phyloP scores from a whole-genome alignment of 768 basidiomycete genomes.

The Daedaleopsis nitida region DNA sequence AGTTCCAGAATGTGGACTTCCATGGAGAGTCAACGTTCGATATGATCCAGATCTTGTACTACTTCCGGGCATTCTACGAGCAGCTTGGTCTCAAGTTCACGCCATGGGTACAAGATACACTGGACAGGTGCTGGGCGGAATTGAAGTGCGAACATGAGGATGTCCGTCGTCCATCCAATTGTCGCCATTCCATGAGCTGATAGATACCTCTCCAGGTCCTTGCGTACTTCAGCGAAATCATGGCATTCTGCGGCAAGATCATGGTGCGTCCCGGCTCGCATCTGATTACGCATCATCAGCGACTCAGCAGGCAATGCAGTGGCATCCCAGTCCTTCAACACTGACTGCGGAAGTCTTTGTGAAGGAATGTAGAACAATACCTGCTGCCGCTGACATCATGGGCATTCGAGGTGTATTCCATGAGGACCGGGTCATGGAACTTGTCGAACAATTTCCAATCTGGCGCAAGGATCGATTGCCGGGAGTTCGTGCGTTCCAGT shows the following conservation, averaged over 20 bases:
- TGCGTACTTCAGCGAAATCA: slow-evolving; percentile 71
- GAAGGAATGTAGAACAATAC: slow-evolving; percentile 60
- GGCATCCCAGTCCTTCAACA: slow-evolving; percentile 63
- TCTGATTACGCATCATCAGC: no score
- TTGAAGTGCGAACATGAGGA: slow-evolving; percentile 79
- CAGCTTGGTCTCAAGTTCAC: slow-evolving; percentile 80
- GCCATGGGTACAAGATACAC: slow-evolving; percentile 71
- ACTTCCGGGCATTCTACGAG: slow-evolving; percentile 72
- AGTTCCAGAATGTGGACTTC: slow-evolving; percentile 71
- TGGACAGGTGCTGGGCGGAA: slow-evolving; percentile 70
- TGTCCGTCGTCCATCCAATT: slow-evolving; percentile 38
- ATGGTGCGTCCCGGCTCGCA: slow-evolving; percentile 44
- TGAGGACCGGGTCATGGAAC: slow-evolving; percentile 54
- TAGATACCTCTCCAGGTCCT: slow-evolving; percentile 52
- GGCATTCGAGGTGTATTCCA: slow-evolving; percentile 69
- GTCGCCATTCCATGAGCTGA: neutral
- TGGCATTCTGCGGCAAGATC: slow-evolving; percentile 72
- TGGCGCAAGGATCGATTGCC: slow-evolving; percentile 75
- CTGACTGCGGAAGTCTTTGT: slow-evolving; percentile 66
- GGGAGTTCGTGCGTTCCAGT: slow-evolving; percentile 80
- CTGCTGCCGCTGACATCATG: slow-evolving; percentile 71
- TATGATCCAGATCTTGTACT: slow-evolving; percentile 65
- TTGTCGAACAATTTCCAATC: slow-evolving; percentile 62
- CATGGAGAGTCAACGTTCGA: slow-evolving; percentile 84
- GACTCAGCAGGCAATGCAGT: slow-evolving; percentile 38